Evolutionary conservation across 176 grass and related monocot genomes (phyloP), one percentile per base, ranked within the genome.

Genomic region (Lolium perenne): DNA sequence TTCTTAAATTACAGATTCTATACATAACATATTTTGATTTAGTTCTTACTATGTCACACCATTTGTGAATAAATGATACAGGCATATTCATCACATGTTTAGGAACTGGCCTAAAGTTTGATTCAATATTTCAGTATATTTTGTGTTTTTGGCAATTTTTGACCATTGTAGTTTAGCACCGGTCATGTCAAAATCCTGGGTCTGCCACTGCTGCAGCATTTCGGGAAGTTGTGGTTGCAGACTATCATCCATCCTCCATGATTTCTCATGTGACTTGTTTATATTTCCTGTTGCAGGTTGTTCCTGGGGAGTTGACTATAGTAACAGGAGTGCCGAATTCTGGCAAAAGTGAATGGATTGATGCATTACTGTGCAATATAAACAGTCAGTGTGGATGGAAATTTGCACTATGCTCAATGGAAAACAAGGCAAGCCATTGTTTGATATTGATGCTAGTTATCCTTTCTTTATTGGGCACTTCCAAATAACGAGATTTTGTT

Each of bases 301-400:
- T 90, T 67, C 94, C 97, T 78, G 92, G 94, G 70, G 97, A 99
- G 76, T 86, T 99, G 59, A 97, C 94, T 78, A 58, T 99, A 82
- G 88, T 99, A 90, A 94, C 94, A 57, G 97, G 97, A 80, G 92
- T 99, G 21, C 97, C 97, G 7, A 99, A 97, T 93, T 97, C 94
- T 75, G 97, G 97, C 51, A 99, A 99, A 88, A 99, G 94, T 74
- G 97, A 99, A 85, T 99, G 97, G 94, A 99, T 99, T 68, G 97
- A 99, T 90, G 92, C 97, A 49, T 77, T 99, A 71, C 41, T 99
- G 77, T 95, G 94, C 72, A 99, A 99, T 94, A 90, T 99, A 86
- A 99, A 93, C 49, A 22, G 22, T 61, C 80, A 80, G n/a, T n/a
- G 53, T 86, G 92, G 88, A n/a, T 99, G 97, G 97, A 97, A 90